Evolutionary conservation across 164 flowering plant species (phyloP), one percentile per base, ranked within the genome.

Genomic region (Vitis rupestris): DNA sequence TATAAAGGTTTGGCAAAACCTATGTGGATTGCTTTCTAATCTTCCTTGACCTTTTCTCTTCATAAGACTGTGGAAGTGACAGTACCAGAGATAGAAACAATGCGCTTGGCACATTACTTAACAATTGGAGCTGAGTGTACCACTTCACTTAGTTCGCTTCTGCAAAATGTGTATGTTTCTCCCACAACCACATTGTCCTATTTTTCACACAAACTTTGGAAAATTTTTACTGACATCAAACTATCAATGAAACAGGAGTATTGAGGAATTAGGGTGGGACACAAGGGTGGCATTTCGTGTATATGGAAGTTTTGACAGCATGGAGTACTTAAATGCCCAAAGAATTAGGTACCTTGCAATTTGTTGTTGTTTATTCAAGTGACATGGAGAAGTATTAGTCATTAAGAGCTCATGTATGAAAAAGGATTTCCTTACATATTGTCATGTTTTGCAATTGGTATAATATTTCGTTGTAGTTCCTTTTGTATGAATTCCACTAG

Each of bases 291-390:
- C 86, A 72, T 89, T 92, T 52, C 15, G 78, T 23, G 75, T 92
- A 1, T 94, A 88, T 76, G 80, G 88, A 72, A 50, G 91, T 54
- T 94, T 94, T 69, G 75, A 82, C 80, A 79, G 90, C 84, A 78
- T 79, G 64, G 99, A 94, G 68, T 92, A 94, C 70, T 72, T 94
- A 68, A 89, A 87, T 76, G 97, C 99, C n/a, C 99, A 94, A 76
- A 81, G 82, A 77, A 83, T 92, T 10, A 87, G 98, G 98, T 86
- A 82, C 37, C 10, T 11, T 61, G 10, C 29, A 7, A 11, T 1
- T 30, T 61, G 9, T n/a, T 14, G 15, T 13, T 30, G 8, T 50
- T 59, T 37, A 37, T 37, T 37, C 44, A 37, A 37, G 44, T 37
- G 44, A 37, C 44, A 37, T 6, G 7, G 7, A 37, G 44, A 37